Conservation (phyloP, 352 stramenopile genomes). For the Phytophthora meadii region DNA sequence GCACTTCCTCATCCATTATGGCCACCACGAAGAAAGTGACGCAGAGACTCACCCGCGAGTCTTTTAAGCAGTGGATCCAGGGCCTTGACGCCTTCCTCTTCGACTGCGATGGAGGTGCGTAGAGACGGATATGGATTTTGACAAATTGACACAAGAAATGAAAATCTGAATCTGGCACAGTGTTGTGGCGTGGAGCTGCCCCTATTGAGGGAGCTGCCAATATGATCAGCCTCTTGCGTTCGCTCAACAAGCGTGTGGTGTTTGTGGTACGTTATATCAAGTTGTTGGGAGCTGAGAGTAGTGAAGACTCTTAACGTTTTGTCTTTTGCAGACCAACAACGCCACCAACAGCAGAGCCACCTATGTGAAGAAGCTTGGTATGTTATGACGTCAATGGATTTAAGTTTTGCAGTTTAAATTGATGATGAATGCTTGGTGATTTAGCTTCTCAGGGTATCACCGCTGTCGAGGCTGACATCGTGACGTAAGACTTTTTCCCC, state of each 20-base stretch:
- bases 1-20: conserved; percentile 23
- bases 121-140: background rate
- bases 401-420: background rate
- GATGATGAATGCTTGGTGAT: conserved; percentile 6
- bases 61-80: conserved; percentile 68
- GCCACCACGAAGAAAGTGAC: conserved; percentile 36
- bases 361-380: conserved; percentile 89
- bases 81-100: conserved; percentile 79
- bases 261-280: conserved; percentile 66
- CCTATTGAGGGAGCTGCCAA: conserved; percentile 71
- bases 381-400: background rate
- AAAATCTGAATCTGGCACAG: conserved; percentile 27
- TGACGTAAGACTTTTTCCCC: conserved; percentile 53
- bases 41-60: conserved; percentile 44
- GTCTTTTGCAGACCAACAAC: conserved; percentile 78
- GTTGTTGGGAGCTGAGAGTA: background rate
- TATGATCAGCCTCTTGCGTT: conserved; percentile 69
- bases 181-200: conserved; percentile 73
- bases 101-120: conserved; percentile 82
- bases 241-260: conserved; percentile 81
- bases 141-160: background rate
- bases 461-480: conserved; percentile 73
- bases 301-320: conserved; percentile 9
- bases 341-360: conserved; percentile 82
- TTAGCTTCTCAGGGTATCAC: conserved; percentile 80